A percentile compares a stretch with the other conserved stretches of the same genome.
Conservation (phyloP, 2,329 filamentous ascomycete species). For the Pseudogymnoascus sp. region DNA sequence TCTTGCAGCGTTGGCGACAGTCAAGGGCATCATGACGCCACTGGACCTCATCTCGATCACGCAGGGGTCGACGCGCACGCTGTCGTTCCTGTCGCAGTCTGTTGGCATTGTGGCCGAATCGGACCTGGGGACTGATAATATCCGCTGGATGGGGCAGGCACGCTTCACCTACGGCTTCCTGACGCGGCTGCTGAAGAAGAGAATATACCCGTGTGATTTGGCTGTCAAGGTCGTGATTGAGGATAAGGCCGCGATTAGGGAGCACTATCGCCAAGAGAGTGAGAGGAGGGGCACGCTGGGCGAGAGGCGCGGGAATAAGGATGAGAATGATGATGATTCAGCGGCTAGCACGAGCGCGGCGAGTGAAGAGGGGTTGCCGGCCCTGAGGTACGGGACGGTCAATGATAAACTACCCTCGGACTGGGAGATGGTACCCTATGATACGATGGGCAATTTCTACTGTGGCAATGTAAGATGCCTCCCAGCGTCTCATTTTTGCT, state of each 20-base stretch:
- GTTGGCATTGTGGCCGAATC: conserved; percentile 84
- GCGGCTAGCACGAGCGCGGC: conserved; percentile 24
- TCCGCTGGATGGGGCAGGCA: conserved; percentile 85
- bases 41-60: conserved; percentile 84
- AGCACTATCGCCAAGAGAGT: conserved; percentile 55
- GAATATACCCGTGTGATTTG: conserved; percentile 80
- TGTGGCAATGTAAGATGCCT: conserved; percentile 65
- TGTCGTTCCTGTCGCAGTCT: conserved; percentile 87
- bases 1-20: conserved; percentile 69
- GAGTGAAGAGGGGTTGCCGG: conserved; percentile 51
- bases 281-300: conserved; percentile 22
- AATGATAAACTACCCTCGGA: conserved; percentile 65
- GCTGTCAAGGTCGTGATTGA: conserved; percentile 75
- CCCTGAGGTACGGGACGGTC: conserved; percentile 70
- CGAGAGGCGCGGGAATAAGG: conserved; percentile 23
- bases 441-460: conserved; percentile 86
- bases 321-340: conserved; percentile 27
- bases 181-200: conserved; percentile 65
- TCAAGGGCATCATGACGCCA: conserved; percentile 79
- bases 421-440: conserved; percentile 66
- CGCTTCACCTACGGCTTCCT: conserved; percentile 82
- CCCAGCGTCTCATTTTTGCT: not conserved
- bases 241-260: conserved; percentile 64
- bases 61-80: conserved; percentile 61
- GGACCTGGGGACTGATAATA: conserved; percentile 80